Base-by-base conservation (phyloP, 2,329 filamentous ascomycete genomes). In the Aspergillus jensenii region DNA sequence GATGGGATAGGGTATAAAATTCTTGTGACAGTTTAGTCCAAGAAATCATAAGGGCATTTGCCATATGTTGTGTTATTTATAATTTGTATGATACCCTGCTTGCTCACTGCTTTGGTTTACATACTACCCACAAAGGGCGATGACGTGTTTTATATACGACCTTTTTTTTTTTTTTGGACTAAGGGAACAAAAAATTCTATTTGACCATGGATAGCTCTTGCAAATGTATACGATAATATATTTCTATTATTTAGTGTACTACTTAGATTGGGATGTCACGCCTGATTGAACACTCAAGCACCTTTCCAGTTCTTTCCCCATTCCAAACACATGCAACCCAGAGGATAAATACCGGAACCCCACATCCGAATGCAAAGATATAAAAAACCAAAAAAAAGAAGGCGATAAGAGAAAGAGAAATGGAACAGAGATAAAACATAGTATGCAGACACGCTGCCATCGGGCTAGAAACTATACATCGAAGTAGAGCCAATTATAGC, bases 1-100 rank as follows among this genome's bases (percentile, higher is more conserved):
- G 25, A 81, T 83, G 78, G 81, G 78, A 19, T 80, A 58, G 37
- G 3, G 3, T 21, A 11, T 27, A 21, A 35, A 4, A 9, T 37
- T 25, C 17, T 19, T 17, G n/a, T 12, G 14, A 7, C 25, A 8
- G 7, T 27, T 8, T 27, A 27, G 8, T 27, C 25, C 7, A 27
- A 27, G 25, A 27, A 27, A 3, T 4, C 3, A 1, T 11, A 31
- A 31, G 27, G 27, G 9, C 27, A 11, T 31, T 31, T 31, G 27
- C 9, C 27, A 31, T 31, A 11, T 37, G n/a, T 11, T 15, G 15
- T 21, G n/a, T 33, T 15, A 6, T 37, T 37, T 15, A 15, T 5
- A 37, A n/a, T 37, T n/a, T 37, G 35, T 37, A 37, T 37, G 14
- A 37, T 37, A 37, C 35, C 35, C 35, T 37, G 14, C 35, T 37